phyloP scores from a whole-genome alignment of 129 eudicot species.

The Flaveria robusta region DNA sequence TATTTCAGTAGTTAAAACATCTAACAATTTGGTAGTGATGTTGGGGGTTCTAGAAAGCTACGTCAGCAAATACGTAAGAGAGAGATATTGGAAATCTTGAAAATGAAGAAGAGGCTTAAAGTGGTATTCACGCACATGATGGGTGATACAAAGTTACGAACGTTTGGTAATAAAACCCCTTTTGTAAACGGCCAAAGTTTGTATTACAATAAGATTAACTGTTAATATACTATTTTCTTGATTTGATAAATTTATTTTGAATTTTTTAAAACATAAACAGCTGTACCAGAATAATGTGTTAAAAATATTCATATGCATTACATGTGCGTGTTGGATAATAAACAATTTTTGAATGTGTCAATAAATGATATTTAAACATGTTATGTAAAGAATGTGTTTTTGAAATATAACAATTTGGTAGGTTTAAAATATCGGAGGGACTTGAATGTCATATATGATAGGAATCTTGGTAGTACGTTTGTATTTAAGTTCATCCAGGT shows the following conservation, averaged over 20 bases:
- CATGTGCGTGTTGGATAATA: neutral
- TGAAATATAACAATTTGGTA: too few relatives aligned
- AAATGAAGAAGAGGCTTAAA: neutral
- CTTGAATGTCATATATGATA: too few relatives aligned
- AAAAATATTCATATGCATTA: neutral
- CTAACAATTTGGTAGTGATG: neutral
- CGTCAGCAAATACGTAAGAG: constrained; percentile 17
- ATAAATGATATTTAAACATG: neutral
- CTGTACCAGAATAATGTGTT: neutral
- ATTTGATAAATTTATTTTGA: neutral
- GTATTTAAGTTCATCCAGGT: too few relatives aligned
- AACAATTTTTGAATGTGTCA: neutral
- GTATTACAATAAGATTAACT: too few relatives aligned
- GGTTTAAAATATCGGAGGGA: neutral
- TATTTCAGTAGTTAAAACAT: neutral
- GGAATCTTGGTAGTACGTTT: too few relatives aligned
- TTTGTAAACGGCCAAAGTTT: neutral
- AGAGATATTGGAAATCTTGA: neutral
- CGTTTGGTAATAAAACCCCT: neutral
- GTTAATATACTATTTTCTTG: too few relatives aligned
- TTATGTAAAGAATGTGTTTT: too few relatives aligned
- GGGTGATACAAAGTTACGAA: neutral
- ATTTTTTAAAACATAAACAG: neutral
- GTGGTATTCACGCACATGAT: constrained; percentile 7
- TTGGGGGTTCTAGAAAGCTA: constrained; percentile 24